Evolutionary conservation across 371 early-diverging fungal species (phyloP).

Genomic region (Blakeslea trispora): DNA sequence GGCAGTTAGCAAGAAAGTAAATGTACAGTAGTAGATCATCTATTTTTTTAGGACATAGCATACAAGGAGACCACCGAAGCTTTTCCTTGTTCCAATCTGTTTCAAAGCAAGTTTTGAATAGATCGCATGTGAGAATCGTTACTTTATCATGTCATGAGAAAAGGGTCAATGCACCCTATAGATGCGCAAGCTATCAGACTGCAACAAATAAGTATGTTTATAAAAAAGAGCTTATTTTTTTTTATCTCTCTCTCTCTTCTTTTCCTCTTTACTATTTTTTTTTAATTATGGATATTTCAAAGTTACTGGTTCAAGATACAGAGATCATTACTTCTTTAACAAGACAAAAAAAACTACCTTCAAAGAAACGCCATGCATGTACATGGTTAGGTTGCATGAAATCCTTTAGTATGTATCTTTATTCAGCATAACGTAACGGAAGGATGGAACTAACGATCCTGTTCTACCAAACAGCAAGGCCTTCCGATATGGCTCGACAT

Average conservation of each 20-base stretch:
- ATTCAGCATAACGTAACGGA: no score
- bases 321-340: constrained; percentile 1
- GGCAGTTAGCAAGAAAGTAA: no score
- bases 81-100: neutral
- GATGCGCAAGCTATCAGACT: neutral
- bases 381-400: constrained; percentile 27
- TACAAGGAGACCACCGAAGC: neutral
- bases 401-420: constrained; percentile 21
- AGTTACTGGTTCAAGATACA: constrained; percentile 13
- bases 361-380: constrained; percentile 26
- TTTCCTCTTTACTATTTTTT: neutral
- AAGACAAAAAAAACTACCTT: neutral
- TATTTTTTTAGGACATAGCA: no score
- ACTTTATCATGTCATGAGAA: neutral
- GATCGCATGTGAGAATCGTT: neutral
- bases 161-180: neutral
- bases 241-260: constrained; percentile 4
- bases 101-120: neutral
- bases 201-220: constrained; percentile 4
- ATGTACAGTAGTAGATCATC: no score
- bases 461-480: constrained; percentile 14
- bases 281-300: constrained; percentile 22
- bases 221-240: constrained; percentile 7
- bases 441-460: neutral
- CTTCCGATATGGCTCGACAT: constrained; percentile 31